Conservation (phyloP, 805 yeast species). For the Sugiyamaella mastotermitis region DNA sequence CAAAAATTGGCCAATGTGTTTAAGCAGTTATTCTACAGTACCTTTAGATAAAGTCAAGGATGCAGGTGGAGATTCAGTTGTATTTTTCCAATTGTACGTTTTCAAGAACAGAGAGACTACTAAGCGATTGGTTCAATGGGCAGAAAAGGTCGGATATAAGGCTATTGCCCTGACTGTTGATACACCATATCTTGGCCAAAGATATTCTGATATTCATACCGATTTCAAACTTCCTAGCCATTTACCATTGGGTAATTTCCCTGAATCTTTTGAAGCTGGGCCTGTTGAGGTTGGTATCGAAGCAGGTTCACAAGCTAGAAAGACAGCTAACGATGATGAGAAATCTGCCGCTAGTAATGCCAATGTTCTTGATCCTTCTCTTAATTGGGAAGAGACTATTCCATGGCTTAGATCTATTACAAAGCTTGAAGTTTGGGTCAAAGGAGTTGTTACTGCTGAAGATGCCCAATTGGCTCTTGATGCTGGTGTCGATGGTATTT, state of each 20-base stretch:
- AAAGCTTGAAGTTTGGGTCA: slow-evolving; percentile 43
- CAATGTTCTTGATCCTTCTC: slow-evolving; percentile 25
- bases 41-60: slow-evolving; percentile 24
- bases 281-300: slow-evolving; percentile 24
- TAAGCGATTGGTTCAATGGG: slow-evolving; percentile 20
- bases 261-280: slow-evolving; percentile 10
- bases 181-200: slow-evolving; percentile 46
- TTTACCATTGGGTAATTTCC: slow-evolving; percentile 25
- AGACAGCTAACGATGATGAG: slow-evolving; percentile 12
- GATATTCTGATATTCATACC: slow-evolving; percentile 41
- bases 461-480: slow-evolving; percentile 57
- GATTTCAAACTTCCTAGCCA: slow-evolving; percentile 27
- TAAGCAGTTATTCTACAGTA: slow-evolving; percentile 24
- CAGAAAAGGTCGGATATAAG: slow-evolving; percentile 31
- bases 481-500: slow-evolving; percentile 57
- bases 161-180: slow-evolving; percentile 54
- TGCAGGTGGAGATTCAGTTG: slow-evolving; percentile 22
- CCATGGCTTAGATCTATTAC: slow-evolving; percentile 32
- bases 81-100: slow-evolving; percentile 28
- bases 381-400: slow-evolving; percentile 28
- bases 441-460: slow-evolving; percentile 63
- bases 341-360: slow-evolving; percentile 9
- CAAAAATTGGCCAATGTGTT: slow-evolving; percentile 27
- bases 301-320: slow-evolving; percentile 19
- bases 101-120: slow-evolving; percentile 26